A percentile compares a stretch with the other conserved stretches of the same genome.
Conservation (phyloP, 164 flowering plant species). For the Aristolochia californica region DNA sequence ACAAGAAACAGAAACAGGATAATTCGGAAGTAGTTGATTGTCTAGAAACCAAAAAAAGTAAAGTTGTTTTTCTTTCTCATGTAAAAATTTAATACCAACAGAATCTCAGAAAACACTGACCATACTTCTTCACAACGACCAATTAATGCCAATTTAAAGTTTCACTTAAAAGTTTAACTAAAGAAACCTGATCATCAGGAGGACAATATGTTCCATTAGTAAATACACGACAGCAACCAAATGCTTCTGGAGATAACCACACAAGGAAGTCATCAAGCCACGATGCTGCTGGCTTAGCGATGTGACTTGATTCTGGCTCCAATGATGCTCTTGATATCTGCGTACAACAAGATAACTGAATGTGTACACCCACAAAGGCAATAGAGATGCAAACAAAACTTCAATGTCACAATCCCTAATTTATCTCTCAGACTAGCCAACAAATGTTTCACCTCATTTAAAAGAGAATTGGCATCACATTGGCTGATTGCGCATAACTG, state of each 20-base stretch:
- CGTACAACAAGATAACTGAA: slow-evolving; percentile 6
- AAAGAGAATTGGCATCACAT: slow-evolving; percentile 80
- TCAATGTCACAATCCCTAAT: neutral
- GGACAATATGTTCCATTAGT: slow-evolving; percentile 90
- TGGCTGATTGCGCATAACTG: slow-evolving; percentile 94
- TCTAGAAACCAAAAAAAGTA: too few relatives aligned
- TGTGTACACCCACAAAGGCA: too few relatives aligned
- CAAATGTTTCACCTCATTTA: slow-evolving; percentile 60
- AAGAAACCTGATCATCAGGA: slow-evolving; percentile 88
- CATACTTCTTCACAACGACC: too few relatives aligned
- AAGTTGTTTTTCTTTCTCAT: too few relatives aligned
- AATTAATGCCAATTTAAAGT: too few relatives aligned
- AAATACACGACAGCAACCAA: slow-evolving; percentile 96
- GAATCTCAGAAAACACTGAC: too few relatives aligned
- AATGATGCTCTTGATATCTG: slow-evolving; percentile 82
- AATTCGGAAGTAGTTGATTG: too few relatives aligned
- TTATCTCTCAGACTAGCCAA: neutral
- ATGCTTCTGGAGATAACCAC: slow-evolving; percentile 99
- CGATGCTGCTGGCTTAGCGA: slow-evolving; percentile 99
- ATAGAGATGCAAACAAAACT: neutral
- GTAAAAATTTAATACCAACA: too few relatives aligned
- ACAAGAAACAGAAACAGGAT: too few relatives aligned
- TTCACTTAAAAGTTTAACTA: neutral
- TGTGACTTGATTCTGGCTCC: slow-evolving; percentile 68
- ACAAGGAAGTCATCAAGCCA: slow-evolving; percentile 99